Evolutionary conservation across 2,329 filamentous ascomycete species (phyloP).

Genomic region (Pseudogymnoascus sp.): DNA sequence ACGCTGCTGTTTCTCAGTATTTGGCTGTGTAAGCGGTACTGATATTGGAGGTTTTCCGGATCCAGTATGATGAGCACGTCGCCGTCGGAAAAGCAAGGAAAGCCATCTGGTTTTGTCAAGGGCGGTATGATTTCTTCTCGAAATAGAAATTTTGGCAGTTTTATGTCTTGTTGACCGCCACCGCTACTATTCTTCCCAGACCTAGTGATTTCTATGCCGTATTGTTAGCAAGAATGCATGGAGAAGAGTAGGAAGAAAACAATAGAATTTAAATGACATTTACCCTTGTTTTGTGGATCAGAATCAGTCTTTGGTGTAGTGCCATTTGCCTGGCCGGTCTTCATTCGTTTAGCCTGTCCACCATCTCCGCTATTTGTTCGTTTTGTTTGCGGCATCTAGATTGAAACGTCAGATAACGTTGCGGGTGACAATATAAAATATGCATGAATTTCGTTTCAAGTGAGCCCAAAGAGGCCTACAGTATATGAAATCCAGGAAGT

Average conservation of each 20-base stretch:
- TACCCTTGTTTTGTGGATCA: not conserved
- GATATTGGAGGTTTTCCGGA: not conserved
- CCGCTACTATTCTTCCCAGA: not conserved
- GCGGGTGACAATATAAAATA: not conserved
- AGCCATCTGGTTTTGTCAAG: not conserved
- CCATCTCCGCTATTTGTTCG: not conserved
- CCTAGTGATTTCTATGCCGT: not conserved
- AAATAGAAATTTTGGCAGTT: not conserved
- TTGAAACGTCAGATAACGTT: not conserved
- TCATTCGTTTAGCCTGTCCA: not conserved
- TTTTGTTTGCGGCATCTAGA: not conserved
- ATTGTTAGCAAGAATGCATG: not conserved
- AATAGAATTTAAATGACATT: not conserved
- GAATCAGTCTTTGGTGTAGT: not conserved
- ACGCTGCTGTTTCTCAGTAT: not conserved
- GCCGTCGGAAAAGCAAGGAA: not conserved
- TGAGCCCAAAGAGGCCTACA: not conserved
- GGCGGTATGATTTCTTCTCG: not conserved
- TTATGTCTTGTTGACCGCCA: not conserved
- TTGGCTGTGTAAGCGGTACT: not conserved
- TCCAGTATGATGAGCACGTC: not conserved
- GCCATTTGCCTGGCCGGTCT: not conserved
- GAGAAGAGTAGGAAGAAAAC: not conserved
- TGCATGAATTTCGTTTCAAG: not conserved
- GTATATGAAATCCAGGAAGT: not conserved